phyloP scores from a whole-genome alignment of 2,329 filamentous ascomycete genomes.

The Fusarium sp. region DNA sequence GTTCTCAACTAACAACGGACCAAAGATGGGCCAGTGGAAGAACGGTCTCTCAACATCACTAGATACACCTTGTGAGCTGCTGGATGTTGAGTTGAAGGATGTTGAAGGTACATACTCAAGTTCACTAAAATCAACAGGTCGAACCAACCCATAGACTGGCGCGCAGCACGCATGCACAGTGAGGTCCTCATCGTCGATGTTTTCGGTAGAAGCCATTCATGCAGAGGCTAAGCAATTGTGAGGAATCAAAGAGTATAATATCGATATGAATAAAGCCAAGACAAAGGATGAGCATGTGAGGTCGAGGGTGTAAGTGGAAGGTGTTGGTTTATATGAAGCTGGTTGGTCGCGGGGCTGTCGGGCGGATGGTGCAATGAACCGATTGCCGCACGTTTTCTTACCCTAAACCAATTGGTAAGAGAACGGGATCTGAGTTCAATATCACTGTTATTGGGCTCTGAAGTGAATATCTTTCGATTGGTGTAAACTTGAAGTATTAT shows the following conservation, averaged over 20 bases:
- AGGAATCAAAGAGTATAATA: neutral
- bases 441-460: neutral
- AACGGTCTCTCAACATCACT: conserved; percentile 19
- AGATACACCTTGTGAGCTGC: neutral
- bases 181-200: conserved; percentile 53
- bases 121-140: conserved; percentile 61
- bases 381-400: conserved; percentile 27
- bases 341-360: conserved; percentile 32
- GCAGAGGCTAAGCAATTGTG: neutral
- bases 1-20: conserved; percentile 79
- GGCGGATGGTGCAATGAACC: conserved; percentile 29
- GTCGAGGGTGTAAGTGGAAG: conserved; percentile 12
- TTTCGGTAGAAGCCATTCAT: conserved; percentile 33
- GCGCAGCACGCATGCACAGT: conserved; percentile 55
- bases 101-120: conserved; percentile 50
- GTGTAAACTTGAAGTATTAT: no score
- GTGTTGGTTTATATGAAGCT: conserved; percentile 12
- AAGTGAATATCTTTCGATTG: no score
- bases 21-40: conserved; percentile 67
- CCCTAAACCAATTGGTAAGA: conserved; percentile 11
- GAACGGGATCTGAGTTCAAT: neutral
- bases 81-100: neutral
- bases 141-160: conserved; percentile 54
- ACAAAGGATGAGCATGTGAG: conserved; percentile 19
- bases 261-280: neutral